A percentile compares a stretch with the other conserved stretches of the same genome.
phyloP scores from a whole-genome alignment of 371 early-diverging fungal species.

The Gilbertella persicaria region DNA sequence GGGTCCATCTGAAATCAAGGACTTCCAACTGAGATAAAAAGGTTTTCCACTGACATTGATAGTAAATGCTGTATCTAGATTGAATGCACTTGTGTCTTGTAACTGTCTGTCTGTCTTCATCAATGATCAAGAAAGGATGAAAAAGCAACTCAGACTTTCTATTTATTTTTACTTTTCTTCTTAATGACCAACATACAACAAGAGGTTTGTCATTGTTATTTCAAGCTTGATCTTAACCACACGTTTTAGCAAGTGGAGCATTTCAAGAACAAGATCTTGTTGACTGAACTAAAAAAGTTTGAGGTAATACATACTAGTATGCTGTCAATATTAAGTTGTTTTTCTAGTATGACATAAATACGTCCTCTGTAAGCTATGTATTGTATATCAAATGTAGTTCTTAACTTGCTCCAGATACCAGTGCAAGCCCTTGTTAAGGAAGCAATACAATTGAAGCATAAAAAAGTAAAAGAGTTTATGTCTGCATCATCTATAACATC shows the following conservation, averaged over 20 bases:
- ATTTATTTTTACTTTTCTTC: no score
- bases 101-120: neutral
- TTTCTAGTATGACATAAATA: neutral
- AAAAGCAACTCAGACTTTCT: no score
- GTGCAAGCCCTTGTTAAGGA: neutral
- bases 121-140: no score
- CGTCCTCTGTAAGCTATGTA: neutral
- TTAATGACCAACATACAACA: no score
- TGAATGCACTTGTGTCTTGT: slow-evolving; percentile 17
- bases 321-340: neutral
- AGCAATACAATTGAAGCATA: neutral
- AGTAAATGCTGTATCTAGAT: slow-evolving; percentile 35
- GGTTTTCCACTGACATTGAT: slow-evolving; percentile 39
- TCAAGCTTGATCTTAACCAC: no score
- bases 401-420: neutral
- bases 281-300: neutral
- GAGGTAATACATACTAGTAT: neutral
- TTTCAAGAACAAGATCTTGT: neutral
- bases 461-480: neutral
- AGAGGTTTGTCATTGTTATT: no score
- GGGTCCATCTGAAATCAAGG: slow-evolving; percentile 51
- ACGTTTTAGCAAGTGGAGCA: neutral
- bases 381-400: neutral
- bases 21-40: slow-evolving; percentile 45
- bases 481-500: neutral